A percentile compares a stretch with the other conserved stretches of the same genome.
phyloP scores from a whole-genome alignment of 768 basidiomycete genomes.

The Trametes cingulata region DNA sequence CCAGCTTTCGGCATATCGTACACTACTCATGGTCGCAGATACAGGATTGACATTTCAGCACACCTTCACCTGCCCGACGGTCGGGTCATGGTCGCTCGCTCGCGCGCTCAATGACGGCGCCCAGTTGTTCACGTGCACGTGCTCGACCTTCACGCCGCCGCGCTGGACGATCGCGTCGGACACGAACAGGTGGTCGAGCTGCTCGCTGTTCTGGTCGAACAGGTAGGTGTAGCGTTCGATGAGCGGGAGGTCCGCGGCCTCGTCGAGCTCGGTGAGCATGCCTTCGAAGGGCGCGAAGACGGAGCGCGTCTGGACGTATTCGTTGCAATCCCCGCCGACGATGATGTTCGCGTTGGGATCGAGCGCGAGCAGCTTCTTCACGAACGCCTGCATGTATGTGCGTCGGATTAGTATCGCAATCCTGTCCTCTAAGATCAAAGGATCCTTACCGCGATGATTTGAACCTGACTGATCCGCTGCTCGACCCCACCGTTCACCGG shows the following conservation, averaged over 20 bases:
- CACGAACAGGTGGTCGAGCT: conserved; percentile 59
- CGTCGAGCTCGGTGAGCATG: conserved; percentile 51
- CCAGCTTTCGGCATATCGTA: neutral
- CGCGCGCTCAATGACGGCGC: conserved; percentile 40
- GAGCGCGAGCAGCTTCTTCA: conserved; percentile 42
- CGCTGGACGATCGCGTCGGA: conserved; percentile 40
- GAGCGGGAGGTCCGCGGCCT: conserved; percentile 43
- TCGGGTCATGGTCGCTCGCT: conserved; percentile 62
- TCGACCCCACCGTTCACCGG: conserved; percentile 55
- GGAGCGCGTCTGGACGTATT: conserved; percentile 53
- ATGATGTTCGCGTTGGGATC: conserved; percentile 50
- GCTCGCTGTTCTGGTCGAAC: conserved; percentile 57
- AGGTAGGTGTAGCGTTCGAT: conserved; percentile 62
- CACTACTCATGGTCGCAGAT: neutral
- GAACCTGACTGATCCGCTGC: conserved; percentile 51
- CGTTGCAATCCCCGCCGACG: conserved; percentile 63
- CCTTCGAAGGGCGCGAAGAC: conserved; percentile 47
- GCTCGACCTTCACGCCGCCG: conserved; percentile 47
- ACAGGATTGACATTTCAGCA: conserved; percentile 32
- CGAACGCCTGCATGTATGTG: conserved; percentile 43
- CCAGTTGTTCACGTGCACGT: conserved; percentile 64
- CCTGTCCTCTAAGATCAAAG: neutral
- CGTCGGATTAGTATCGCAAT: neutral
- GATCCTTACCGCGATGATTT: conserved; percentile 47
- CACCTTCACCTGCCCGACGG: conserved; percentile 48